Evolutionary conservation across 2,329 filamentous ascomycete species (phyloP).

Genomic region (Kalaharituber pfeilii): DNA sequence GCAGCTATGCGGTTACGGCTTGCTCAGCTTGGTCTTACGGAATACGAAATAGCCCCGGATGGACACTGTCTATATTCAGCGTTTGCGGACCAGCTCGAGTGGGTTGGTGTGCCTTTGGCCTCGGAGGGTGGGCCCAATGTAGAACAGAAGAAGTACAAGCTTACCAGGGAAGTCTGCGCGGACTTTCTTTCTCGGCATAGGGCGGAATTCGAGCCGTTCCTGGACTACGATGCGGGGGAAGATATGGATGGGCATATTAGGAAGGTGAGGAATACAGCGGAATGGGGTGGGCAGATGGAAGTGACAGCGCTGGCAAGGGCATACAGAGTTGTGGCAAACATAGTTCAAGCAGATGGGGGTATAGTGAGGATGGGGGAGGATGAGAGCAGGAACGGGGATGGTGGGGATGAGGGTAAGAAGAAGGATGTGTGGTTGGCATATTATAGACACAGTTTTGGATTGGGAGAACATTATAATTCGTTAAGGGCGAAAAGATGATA

Average conservation of each 20-base stretch:
- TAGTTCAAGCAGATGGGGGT: conserved; percentile 72
- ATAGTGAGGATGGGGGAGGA: conserved; percentile 43
- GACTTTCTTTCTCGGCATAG: conserved; percentile 56
- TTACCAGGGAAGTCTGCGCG: conserved; percentile 53
- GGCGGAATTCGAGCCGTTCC: conserved; percentile 71
- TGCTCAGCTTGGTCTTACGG: conserved; percentile 43
- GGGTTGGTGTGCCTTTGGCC: neutral
- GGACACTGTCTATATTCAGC: conserved; percentile 92
- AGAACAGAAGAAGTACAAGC: conserved; percentile 39
- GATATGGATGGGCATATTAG: conserved; percentile 52
- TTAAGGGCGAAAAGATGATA: conserved; percentile 30
- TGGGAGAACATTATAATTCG: conserved; percentile 97
- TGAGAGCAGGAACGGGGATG: conserved; percentile 26
- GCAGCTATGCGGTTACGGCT: conserved; percentile 53
- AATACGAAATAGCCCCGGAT: conserved; percentile 71
- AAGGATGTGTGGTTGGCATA: conserved; percentile 76
- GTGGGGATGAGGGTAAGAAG: conserved; percentile 26
- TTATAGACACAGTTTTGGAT: conserved; percentile 79
- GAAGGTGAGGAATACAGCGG: conserved; percentile 70
- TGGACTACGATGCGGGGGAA: conserved; percentile 44
- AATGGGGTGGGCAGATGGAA: conserved; percentile 93
- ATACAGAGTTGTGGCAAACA: conserved; percentile 64
- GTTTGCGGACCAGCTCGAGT: conserved; percentile 62
- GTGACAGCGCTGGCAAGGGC: conserved; percentile 64
- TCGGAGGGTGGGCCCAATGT: neutral